phyloP scores from a whole-genome alignment of 495 filamentous ascomycete genomes.

The Daldinia grandis region DNA sequence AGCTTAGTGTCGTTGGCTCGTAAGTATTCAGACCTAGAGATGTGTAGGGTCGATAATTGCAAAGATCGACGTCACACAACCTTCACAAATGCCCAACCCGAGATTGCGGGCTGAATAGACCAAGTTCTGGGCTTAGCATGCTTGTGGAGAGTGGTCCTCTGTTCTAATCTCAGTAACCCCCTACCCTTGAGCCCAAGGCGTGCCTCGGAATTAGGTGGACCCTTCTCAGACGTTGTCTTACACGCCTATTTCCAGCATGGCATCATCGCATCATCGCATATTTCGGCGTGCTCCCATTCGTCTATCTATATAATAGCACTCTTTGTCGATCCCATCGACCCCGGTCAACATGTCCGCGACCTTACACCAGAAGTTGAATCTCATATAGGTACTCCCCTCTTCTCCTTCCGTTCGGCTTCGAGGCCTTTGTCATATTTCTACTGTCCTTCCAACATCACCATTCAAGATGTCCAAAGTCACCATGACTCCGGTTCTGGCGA shows the following conservation, averaged over 20 bases:
- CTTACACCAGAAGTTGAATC: conserved; percentile 6
- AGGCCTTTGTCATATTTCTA: neutral
- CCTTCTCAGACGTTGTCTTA: conserved; percentile 36
- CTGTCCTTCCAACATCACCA: neutral
- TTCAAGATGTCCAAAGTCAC: conserved; percentile 39
- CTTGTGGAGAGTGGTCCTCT: conserved; percentile 13
- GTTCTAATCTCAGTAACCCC: conserved; percentile 7
- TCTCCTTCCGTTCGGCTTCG: conserved; percentile 1
- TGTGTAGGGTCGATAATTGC: conserved; percentile 23
- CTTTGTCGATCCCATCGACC: conserved; percentile 28
- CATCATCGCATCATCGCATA: conserved; percentile 29
- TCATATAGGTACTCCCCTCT: conserved; percentile 36
- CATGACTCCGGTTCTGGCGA: conserved; percentile 30
- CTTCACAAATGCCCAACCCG: conserved; percentile 10
- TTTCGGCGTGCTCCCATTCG: conserved; percentile 21
- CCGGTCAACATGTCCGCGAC: conserved; percentile 3
- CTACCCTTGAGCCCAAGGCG: neutral
- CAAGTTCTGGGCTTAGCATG: conserved; percentile 21
- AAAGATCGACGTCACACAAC: conserved; percentile 32
- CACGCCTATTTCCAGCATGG: conserved; percentile 20
- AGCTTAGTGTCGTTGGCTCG: conserved; percentile 9
- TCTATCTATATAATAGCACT: conserved; percentile 32
- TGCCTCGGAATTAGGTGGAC: conserved; percentile 30
- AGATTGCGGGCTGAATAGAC: conserved; percentile 37
- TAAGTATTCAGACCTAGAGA: conserved; percentile 12